Percentiles rank a stretch among this genome's conserved stretches.
phyloP scores from a whole-genome alignment of 805 yeast genomes.

The Sugiyamaella chiloensis region DNA sequence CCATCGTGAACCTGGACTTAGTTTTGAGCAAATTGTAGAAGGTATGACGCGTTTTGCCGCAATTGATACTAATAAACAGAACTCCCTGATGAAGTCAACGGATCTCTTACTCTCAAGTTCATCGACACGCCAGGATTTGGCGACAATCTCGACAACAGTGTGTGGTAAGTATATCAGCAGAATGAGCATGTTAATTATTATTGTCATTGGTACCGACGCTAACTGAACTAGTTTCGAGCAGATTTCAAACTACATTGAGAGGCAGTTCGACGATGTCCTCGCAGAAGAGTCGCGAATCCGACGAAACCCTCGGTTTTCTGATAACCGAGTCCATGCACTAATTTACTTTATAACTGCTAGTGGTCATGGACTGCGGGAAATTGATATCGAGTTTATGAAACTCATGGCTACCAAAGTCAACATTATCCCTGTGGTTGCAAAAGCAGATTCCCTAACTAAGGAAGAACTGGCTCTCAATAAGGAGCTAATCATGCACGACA shows the following conservation, averaged over 20 bases:
- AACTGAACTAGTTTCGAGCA: conserved; percentile 39
- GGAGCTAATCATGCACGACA: conserved; percentile 69
- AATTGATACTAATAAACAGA: too few species aligned
- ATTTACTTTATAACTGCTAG: conserved; percentile 69
- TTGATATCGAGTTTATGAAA: conserved; percentile 75
- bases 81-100: conserved; percentile 62
- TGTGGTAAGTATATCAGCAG: conserved; percentile 57
- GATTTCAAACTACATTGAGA: conserved; percentile 60
- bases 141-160: conserved; percentile 64
- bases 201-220: too few species aligned
- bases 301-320: conserved; percentile 67
- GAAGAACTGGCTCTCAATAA: conserved; percentile 76
- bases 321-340: conserved; percentile 73
- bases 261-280: conserved; percentile 67
- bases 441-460: conserved; percentile 79
- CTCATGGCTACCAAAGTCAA: conserved; percentile 76
- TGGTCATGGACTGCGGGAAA: conserved; percentile 55
- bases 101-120: conserved; percentile 57
- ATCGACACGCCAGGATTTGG: conserved; percentile 78
- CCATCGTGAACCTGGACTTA: conserved; percentile 38
- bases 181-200: too few species aligned
- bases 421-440: conserved; percentile 80
- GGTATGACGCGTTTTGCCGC: conserved; percentile 41
- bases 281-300: conserved; percentile 75
- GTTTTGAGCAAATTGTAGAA: conserved; percentile 35